These are phyloP conservation scores for Grigorovia yakushimaensis DNA, from an alignment of 805 yeast genomes.

Conservation along the genomic window DNA sequence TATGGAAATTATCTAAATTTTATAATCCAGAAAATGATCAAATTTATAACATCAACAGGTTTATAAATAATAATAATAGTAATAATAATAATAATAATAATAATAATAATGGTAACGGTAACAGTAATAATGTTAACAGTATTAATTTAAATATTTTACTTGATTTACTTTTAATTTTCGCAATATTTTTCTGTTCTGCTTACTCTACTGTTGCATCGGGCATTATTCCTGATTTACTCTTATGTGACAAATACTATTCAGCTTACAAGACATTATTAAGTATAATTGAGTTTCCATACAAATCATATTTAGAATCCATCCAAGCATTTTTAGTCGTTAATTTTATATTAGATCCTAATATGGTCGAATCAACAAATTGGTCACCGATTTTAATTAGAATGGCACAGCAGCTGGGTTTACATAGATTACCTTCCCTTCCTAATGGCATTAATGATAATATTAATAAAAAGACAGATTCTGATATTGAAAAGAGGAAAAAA, in stretches of 20 bases:
- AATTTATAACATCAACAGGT: no score
- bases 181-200: slow-evolving; percentile 19
- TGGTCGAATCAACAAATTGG: slow-evolving; percentile 18
- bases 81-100: no score
- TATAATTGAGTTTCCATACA: slow-evolving; percentile 14
- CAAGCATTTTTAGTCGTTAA: slow-evolving; percentile 17
- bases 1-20: slow-evolving; percentile 3
- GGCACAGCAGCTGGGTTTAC: slow-evolving; percentile 21
- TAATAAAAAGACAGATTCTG: neutral
- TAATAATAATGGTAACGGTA: neutral
- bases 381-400: slow-evolving; percentile 22
- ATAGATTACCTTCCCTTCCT: slow-evolving; percentile 4
- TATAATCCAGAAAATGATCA: no score
- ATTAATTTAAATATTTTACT: neutral
- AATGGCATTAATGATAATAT: neutral
- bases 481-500: neutral
- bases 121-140: slow-evolving; percentile 3
- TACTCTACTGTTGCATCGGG: slow-evolving; percentile 21
- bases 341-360: slow-evolving; percentile 24
- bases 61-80: no score
- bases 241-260: slow-evolving; percentile 18
- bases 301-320: slow-evolving; percentile 16
- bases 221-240: slow-evolving; percentile 12
- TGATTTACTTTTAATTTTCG: slow-evolving; percentile 11
- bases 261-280: slow-evolving; percentile 14